Percentiles rank a stretch among this genome's conserved stretches.
Evolutionary conservation across 768 basidiomycete species (phyloP).

Genomic region (Suillus placidus): DNA sequence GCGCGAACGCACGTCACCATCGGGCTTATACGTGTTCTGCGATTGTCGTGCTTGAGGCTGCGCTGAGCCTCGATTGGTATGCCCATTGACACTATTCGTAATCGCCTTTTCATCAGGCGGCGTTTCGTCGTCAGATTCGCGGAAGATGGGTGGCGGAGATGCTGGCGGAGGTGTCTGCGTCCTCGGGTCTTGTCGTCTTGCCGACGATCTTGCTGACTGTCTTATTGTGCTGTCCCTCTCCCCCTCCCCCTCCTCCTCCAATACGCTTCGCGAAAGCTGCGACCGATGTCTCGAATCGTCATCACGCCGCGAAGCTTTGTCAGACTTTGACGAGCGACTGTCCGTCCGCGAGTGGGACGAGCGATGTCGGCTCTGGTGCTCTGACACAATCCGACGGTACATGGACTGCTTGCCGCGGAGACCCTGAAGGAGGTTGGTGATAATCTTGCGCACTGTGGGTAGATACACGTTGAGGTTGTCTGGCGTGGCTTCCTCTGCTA

Average conservation of each 20-base stretch:
- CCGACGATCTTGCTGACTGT: slow-evolving; percentile 45
- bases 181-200: slow-evolving; percentile 32
- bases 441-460: slow-evolving; percentile 88
- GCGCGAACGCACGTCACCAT: slow-evolving; percentile 7
- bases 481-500: slow-evolving; percentile 86
- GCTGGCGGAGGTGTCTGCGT: slow-evolving; percentile 28
- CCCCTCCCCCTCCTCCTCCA: slow-evolving; percentile 39
- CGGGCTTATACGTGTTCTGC: slow-evolving; percentile 11
- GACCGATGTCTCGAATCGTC: slow-evolving; percentile 51
- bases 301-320: slow-evolving; percentile 41
- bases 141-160: slow-evolving; percentile 32
- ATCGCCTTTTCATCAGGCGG: slow-evolving; percentile 17
- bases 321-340: slow-evolving; percentile 58
- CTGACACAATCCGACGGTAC: slow-evolving; percentile 76
- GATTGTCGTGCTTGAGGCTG: slow-evolving; percentile 23
- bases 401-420: slow-evolving; percentile 90
- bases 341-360: slow-evolving; percentile 59
- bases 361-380: slow-evolving; percentile 52
- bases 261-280: slow-evolving; percentile 46
- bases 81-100: slow-evolving; percentile 17
- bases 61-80: slow-evolving; percentile 10
- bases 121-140: slow-evolving; percentile 36
- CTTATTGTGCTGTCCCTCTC: slow-evolving; percentile 45
- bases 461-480: slow-evolving; percentile 89
- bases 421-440: slow-evolving; percentile 90